Evolutionary conservation across 2,329 filamentous ascomycete species (phyloP).

Genomic region (Apiospora saccharicola): DNA sequence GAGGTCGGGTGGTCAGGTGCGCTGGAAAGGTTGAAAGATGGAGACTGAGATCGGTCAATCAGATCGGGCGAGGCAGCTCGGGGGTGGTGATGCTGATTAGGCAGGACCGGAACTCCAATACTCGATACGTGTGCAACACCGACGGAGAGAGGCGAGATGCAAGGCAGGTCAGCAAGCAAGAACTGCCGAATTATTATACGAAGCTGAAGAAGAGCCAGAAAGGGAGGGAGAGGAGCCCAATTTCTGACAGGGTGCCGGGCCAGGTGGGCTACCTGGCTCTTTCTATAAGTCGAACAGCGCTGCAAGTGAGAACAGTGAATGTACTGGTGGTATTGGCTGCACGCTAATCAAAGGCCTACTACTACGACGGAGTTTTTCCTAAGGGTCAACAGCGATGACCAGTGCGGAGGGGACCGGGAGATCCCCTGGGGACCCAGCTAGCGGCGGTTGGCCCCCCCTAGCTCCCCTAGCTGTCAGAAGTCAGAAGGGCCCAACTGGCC

Average conservation of each 20-base stretch:
- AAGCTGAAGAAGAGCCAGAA: conserved; percentile 13
- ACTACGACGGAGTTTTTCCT: too few relatives aligned
- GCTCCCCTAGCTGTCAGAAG: conserved; percentile 18
- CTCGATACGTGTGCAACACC: conserved; percentile 20
- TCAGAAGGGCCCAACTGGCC: conserved; percentile 14
- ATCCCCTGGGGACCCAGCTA: conserved; percentile 5
- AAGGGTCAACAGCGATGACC: not conserved
- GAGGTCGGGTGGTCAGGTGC: not conserved
- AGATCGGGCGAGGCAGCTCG: not conserved
- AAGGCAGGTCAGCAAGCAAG: not conserved
- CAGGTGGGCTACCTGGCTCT: not conserved
- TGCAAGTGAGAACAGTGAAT: not conserved
- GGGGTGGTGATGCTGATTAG: conserved; percentile 15
- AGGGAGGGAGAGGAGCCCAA: conserved; percentile 7
- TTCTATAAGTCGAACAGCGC: not conserved
- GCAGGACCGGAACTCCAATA: conserved; percentile 22
- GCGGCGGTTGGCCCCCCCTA: conserved; percentile 7
- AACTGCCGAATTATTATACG: not conserved
- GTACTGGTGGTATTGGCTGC: too few relatives aligned
- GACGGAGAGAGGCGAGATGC: conserved; percentile 15
- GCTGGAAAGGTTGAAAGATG: not conserved
- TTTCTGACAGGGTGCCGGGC: not conserved
- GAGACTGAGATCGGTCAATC: not conserved
- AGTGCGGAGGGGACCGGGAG: conserved; percentile 12
- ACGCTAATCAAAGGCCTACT: too few relatives aligned